Percentiles rank a stretch among this genome's conserved stretches.
These are phyloP conservation scores for Litchi chinensis DNA, from an alignment of 345 rosid genomes.

Conservation along the genomic window DNA sequence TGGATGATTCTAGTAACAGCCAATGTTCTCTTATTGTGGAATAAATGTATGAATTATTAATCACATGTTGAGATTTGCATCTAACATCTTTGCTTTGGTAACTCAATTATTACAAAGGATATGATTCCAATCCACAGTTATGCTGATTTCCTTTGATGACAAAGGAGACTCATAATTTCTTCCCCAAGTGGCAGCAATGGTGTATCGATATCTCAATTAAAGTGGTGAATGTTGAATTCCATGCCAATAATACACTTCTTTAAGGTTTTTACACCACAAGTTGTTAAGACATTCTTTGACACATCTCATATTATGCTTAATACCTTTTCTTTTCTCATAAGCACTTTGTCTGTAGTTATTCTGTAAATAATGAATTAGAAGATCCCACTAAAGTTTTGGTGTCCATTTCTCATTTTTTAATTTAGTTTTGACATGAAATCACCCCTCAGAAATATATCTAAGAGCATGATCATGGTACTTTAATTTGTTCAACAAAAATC, in stretches of 20 bases:
- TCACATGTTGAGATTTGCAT: constrained; percentile 23
- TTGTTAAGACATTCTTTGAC: constrained; percentile 37
- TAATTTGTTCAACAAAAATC: too few relatives aligned
- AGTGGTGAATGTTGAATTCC: constrained; percentile 22
- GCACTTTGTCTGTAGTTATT: too few relatives aligned
- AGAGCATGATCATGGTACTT: too few relatives aligned
- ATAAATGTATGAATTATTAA: constrained; percentile 15
- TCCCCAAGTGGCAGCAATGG: constrained; percentile 32
- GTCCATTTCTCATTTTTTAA: not conserved
- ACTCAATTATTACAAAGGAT: constrained; percentile 38
- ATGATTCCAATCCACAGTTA: constrained; percentile 26
- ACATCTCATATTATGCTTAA: constrained; percentile 4
- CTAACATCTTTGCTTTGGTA: constrained; percentile 3
- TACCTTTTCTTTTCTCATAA: not conserved
- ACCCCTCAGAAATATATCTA: too few relatives aligned
- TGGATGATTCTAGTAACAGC: constrained; percentile 1
- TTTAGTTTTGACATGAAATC: too few relatives aligned
- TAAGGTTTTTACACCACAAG: constrained; percentile 26
- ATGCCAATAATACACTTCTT: constrained; percentile 35
- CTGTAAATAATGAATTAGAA: not conserved
- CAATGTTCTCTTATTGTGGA: not conserved
- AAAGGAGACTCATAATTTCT: not conserved
- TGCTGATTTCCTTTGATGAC: constrained; percentile 14
- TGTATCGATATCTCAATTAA: constrained; percentile 5
- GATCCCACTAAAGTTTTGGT: not conserved